Conservation (phyloP, 345 rosid genomes). For the Pugionium dolabratum region DNA sequence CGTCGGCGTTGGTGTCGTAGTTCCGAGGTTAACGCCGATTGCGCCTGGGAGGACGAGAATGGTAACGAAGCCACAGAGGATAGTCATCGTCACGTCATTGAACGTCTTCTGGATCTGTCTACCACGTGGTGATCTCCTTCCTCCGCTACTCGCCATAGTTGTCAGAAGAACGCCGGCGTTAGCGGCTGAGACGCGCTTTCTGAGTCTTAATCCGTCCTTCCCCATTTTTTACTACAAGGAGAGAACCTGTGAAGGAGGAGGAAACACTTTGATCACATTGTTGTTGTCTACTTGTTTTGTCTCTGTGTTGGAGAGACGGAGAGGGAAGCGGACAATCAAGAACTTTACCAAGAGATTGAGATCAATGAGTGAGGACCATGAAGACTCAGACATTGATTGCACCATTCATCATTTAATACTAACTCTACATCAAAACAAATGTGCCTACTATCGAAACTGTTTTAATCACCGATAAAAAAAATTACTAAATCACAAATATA, state of each 20-base stretch:
- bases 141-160: slow-evolving; percentile 48
- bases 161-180: slow-evolving; percentile 45
- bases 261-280: slow-evolving; percentile 26
- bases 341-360: neutral
- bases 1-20: slow-evolving; percentile 63
- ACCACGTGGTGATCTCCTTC: slow-evolving; percentile 52
- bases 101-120: slow-evolving; percentile 88
- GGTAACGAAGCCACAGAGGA: slow-evolving; percentile 91
- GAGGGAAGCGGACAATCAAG: neutral
- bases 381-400: slow-evolving; percentile 1
- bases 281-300: slow-evolving; percentile 23
- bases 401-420: no score
- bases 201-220: slow-evolving; percentile 53
- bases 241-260: neutral
- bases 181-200: slow-evolving; percentile 54
- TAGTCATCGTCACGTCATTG: slow-evolving; percentile 86
- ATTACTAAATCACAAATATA: no score
- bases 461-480: no score
- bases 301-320: neutral
- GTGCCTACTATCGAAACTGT: no score
- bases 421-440: no score
- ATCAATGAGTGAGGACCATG: slow-evolving; percentile 11
- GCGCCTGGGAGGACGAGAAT: slow-evolving; percentile 94
- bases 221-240: slow-evolving; percentile 44
- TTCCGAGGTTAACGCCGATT: slow-evolving; percentile 73